Evolutionary conservation across 2,329 filamentous ascomycete species (phyloP).

Genomic region (Fusarium marasasianum): DNA sequence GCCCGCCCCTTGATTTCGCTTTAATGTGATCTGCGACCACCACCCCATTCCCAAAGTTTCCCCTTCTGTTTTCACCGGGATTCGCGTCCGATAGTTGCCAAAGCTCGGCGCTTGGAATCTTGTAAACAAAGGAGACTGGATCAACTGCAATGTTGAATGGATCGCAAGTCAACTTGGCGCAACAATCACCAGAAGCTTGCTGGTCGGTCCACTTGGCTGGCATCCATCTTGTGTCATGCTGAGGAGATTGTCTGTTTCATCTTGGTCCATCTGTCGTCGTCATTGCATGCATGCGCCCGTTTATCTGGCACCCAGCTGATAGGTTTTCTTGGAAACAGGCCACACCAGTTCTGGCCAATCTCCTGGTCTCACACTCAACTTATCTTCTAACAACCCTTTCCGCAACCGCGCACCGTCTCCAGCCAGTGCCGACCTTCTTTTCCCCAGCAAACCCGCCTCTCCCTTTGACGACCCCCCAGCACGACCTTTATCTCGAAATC

Average conservation of each 20-base stretch:
- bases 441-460: constrained; percentile 57
- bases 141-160: constrained; percentile 27
- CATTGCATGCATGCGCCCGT: constrained; percentile 45
- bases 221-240: constrained; percentile 45
- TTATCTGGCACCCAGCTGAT: constrained; percentile 41
- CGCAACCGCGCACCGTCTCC: constrained; percentile 77
- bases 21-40: constrained; percentile 43
- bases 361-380: constrained; percentile 67
- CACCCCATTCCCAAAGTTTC: constrained; percentile 24
- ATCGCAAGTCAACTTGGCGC: constrained; percentile 40
- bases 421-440: constrained; percentile 48
- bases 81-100: constrained; percentile 29
- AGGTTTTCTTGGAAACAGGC: constrained; percentile 39
- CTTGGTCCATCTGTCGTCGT: constrained; percentile 43
- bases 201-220: constrained; percentile 42
- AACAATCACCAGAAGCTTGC: constrained; percentile 36
- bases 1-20: constrained; percentile 45
- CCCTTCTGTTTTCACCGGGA: constrained; percentile 30
- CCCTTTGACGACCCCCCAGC: constrained; percentile 68
- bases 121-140: constrained; percentile 35
- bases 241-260: constrained; percentile 47
- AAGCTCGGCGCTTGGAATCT: constrained; percentile 37
- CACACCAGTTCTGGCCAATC: constrained; percentile 40
- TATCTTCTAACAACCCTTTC: constrained; percentile 85
- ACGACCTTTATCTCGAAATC: constrained; percentile 76